Base-by-base conservation (phyloP, 352 stramenopile genomes). In the Pythium sukuiense region DNA sequence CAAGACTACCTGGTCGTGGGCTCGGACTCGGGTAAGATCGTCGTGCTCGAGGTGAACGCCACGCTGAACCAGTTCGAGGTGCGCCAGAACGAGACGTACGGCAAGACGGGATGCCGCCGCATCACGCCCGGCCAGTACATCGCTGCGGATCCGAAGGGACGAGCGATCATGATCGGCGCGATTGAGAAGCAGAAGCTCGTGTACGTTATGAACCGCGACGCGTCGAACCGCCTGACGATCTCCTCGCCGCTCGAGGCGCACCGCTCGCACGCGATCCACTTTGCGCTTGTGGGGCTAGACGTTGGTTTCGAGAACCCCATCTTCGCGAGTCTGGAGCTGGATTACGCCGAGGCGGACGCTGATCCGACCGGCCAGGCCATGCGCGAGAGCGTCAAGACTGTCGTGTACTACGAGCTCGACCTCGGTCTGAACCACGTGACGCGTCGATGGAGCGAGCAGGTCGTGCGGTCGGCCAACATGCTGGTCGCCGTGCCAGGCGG, bases 101-200 rank as follows among this genome's bases (percentile, higher is more conserved):
- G 97, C 55, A 99, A 99, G 79, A 98, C 92, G 0, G 97, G 97
- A 20, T 98, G 94, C 68, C 88, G 98, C 56, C 91, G 98, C 30
- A 97, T 98, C 64, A 98, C 98, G 16, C 97, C 98, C 0, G 98
- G 98, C 1, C 96, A 99, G 77, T 99, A 99, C 79, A 57, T 99
- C 30, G 96, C 96, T 0, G 85, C 83, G 8, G 98, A 99, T 74
- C 98, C 98, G 2, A 98, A 98, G 66, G 98, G 98, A 32, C 92
- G 98, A 20, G 97, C 97, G 20, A 85, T 99, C 20, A 98, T 99
- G 84, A 87, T 99, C 45, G 88, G 86, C 60, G 90, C 85, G 20
- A 76, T 99, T 26, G 98, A 99, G 84, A 99, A 99, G 79, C 96
- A 99, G 72, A 99, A 99, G 71, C 85, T 99, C 13, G 97, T 99